A percentile compares a stretch with the other conserved stretches of the same genome.
These are phyloP conservation scores for Suhomyces bolitotheri DNA, from an alignment of 1,139 yeast genomes.

Conservation along the genomic window DNA sequence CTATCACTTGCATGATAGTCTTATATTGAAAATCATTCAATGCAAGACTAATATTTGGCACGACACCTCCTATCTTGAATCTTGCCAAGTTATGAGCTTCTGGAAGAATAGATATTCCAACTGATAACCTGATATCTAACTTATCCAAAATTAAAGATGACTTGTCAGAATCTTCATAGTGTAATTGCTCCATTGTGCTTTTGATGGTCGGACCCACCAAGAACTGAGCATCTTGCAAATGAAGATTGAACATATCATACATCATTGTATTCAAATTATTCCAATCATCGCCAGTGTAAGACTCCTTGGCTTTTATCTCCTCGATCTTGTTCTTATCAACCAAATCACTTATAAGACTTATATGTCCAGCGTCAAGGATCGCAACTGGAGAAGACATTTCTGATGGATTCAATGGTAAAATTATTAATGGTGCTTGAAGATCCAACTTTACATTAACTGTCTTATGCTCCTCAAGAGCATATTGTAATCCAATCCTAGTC, in stretches of 20 bases:
- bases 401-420: conserved; percentile 81
- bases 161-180: conserved; percentile 37
- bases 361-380: conserved; percentile 94
- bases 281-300: conserved; percentile 76
- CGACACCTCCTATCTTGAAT: conserved; percentile 72
- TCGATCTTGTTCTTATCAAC: conserved; percentile 71
- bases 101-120: conserved; percentile 85
- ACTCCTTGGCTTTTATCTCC: conserved; percentile 67
- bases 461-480: conserved; percentile 91
- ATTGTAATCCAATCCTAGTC: conserved; percentile 89
- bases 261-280: conserved; percentile 66
- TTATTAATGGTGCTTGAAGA: conserved; percentile 88
- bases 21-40: conserved; percentile 90
- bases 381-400: conserved; percentile 87
- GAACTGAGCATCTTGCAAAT: conserved; percentile 83
- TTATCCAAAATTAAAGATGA: conserved; percentile 70
- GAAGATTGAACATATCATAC: conserved; percentile 84
- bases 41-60: conserved; percentile 72
- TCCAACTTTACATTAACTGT: conserved; percentile 84
- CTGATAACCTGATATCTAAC: conserved; percentile 66
- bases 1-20: conserved; percentile 75
- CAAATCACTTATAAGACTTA: conserved; percentile 77
- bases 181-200: conserved; percentile 71
- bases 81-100: conserved; percentile 73
- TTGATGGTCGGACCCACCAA: conserved; percentile 82